A percentile compares a stretch with the other conserved stretches of the same genome.
These are phyloP conservation scores for Ophiostoma pallidulum DNA, from an alignment of 2,329 filamentous ascomycete genomes.

Conservation along the genomic window DNA sequence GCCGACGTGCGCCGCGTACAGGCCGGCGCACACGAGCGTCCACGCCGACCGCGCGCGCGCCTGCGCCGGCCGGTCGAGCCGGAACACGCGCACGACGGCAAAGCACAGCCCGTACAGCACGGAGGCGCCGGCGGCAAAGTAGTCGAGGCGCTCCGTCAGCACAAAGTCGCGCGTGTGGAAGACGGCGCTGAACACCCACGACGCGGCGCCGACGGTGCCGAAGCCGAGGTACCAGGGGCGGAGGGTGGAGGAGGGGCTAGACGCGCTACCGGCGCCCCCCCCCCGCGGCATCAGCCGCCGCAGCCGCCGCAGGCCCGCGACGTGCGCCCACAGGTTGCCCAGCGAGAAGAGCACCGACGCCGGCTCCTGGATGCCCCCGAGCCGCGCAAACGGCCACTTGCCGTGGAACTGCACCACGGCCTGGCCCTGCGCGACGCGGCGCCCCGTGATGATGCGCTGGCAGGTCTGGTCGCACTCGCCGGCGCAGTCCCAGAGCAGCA, in stretches of 20 bases:
- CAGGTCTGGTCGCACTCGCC: constrained; percentile 97
- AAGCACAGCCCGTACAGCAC: constrained; percentile 91
- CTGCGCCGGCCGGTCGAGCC: constrained; percentile 49
- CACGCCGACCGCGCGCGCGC: constrained; percentile 54
- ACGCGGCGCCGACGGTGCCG: constrained; percentile 69
- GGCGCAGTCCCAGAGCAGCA: constrained; percentile 87
- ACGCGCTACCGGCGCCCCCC: no score
- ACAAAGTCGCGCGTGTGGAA: constrained; percentile 87
- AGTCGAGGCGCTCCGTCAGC: constrained; percentile 87
- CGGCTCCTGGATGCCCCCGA: constrained; percentile 90
- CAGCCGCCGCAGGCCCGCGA: constrained; percentile 62
- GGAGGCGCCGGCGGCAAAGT: constrained; percentile 83
- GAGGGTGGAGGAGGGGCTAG: constrained; percentile 71
- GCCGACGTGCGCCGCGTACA: constrained; percentile 68
- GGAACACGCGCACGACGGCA: constrained; percentile 69
- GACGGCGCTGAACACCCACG: constrained; percentile 81
- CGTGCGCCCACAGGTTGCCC: constrained; percentile 82
- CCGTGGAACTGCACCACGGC: constrained; percentile 88
- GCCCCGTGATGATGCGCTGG: constrained; percentile 79
- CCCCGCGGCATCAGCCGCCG: constrained; percentile 64
- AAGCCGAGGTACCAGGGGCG: constrained; percentile 72
- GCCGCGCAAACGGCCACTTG: constrained; percentile 93
- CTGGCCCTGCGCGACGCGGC: constrained; percentile 55
- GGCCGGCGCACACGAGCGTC: constrained; percentile 59
- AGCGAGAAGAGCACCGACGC: constrained; percentile 89